These are phyloP conservation scores for Auricularia heimuer DNA, from an alignment of 768 basidiomycete species.

Conservation along the genomic window DNA sequence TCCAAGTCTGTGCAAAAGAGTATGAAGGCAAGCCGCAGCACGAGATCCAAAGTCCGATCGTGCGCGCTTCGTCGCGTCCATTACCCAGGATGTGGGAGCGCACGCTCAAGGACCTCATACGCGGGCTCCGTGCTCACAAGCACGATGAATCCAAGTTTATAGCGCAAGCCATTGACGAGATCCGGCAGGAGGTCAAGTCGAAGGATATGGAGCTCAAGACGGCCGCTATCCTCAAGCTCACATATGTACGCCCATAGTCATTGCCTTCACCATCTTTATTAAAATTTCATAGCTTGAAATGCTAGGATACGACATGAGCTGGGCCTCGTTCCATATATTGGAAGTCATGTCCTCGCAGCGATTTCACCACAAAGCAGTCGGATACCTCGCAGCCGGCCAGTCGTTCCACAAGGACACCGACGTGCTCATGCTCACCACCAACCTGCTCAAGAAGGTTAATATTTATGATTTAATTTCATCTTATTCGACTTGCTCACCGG, in stretches of 20 bases:
- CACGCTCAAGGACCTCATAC: conserved; percentile 88
- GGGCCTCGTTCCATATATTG: conserved; percentile 94
- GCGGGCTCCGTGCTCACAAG: conserved; percentile 93
- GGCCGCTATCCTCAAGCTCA: conserved; percentile 87
- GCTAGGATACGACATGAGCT: conserved; percentile 90
- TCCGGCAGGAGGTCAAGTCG: conserved; percentile 78
- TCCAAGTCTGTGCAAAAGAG: too few species aligned
- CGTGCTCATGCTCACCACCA: conserved; percentile 94
- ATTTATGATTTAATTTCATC: background rate
- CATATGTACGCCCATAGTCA: conserved; percentile 58
- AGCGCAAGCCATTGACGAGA: conserved; percentile 87
- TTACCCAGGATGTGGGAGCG: conserved; percentile 76
- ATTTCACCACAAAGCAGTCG: conserved; percentile 87
- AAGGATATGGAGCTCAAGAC: conserved; percentile 98
- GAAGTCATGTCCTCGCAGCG: conserved; percentile 95
- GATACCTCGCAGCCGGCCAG: conserved; percentile 87
- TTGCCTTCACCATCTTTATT: conserved; percentile 1
- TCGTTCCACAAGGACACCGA: conserved; percentile 93
- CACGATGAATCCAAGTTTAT: conserved; percentile 89
- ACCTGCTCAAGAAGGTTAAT: conserved; percentile 84
- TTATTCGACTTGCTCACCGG: conserved; percentile 5
- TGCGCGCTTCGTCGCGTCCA: background rate
- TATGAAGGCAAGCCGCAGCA: too few species aligned
- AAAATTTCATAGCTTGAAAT: conserved; percentile 73
- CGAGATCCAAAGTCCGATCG: too few species aligned